Evolutionary conservation across 768 basidiomycete genomes (phyloP), one percentile per base, ranked within the genome.

Genomic region (Kwoniella newhampshirensis): DNA sequence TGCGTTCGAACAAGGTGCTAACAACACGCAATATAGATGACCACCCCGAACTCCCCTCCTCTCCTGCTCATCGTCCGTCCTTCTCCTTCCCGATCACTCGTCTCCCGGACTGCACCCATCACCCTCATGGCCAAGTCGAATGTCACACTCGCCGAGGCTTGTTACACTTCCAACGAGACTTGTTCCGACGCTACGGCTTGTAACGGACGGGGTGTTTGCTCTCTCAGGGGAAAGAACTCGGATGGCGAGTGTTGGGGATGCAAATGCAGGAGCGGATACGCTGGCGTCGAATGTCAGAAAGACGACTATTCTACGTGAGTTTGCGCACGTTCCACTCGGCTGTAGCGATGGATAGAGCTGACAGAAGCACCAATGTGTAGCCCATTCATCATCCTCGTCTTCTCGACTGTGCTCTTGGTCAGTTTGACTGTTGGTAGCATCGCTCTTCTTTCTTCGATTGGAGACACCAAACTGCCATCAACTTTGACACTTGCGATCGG

Each of bases 241-340:
- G 48, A 70, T 18, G 60, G 55, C 25, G 70, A 72, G 28, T 75
- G 74, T 44, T 75, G 74, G 74, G 68, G 66, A 47, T 75, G 74
- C 48, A 60, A 63, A 30, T 75, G 74, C 42, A 36, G 48, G 13
- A 62, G 51, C 48, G 74, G 74, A 5, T 75, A 59, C 46, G 64
- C 68, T 13, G 74, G 74, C 28, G 64, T 58, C 3, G 64, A 66
- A 37, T 75, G 74, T 49, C 71, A 73, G 54, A 75, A 75, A 54
- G 61, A 54, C 8, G 74, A 75, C 46, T 75, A 73, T 50, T 64
- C 71, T 20, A 58, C 67, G 74, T 75, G 39, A 67, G 73, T 68
- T n/a, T n/a, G n/a, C 23, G 46, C 2, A n/a, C 48, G 17, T 44
- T 30, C 4, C 23, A 32, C 5, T 28, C 50, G 18, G 43, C 25